These are phyloP conservation scores for Linderniella brevidens DNA, from an alignment of 257 asterid genomes.

Conservation along the genomic window DNA sequence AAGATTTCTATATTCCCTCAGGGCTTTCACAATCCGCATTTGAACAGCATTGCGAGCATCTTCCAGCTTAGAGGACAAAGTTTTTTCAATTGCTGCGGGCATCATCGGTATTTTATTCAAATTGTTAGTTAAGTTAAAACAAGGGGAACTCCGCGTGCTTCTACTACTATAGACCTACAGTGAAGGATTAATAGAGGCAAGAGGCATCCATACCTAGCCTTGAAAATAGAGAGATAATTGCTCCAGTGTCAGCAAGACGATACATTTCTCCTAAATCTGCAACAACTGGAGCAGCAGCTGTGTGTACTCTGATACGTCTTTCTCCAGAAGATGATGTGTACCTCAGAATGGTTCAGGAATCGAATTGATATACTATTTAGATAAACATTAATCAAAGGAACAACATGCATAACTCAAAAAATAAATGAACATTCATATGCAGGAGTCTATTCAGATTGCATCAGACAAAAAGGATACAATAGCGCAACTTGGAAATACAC, in stretches of 20 bases:
- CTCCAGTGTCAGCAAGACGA: slow-evolving; percentile 91
- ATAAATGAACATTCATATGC: slow-evolving; percentile 1
- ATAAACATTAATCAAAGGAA: not conserved
- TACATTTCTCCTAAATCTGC: slow-evolving; percentile 88
- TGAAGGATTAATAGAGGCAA: too few relatives aligned
- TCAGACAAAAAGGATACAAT: slow-evolving; percentile 56
- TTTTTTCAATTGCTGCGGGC: slow-evolving; percentile 86
- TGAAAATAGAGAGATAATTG: slow-evolving; percentile 59
- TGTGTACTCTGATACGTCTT: slow-evolving; percentile 95
- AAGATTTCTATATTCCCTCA: slow-evolving; percentile 83
- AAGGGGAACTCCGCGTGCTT: too few relatives aligned
- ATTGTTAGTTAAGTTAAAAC: slow-evolving; percentile 7
- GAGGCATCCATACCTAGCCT: slow-evolving; percentile 88
- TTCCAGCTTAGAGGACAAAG: slow-evolving; percentile 75
- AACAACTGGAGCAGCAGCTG: slow-evolving; percentile 95
- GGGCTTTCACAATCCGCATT: slow-evolving; percentile 71
- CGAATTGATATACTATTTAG: slow-evolving; percentile 4
- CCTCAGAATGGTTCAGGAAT: slow-evolving; percentile 45
- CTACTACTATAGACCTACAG: too few relatives aligned
- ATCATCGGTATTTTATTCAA: slow-evolving; percentile 8
- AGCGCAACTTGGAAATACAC: slow-evolving; percentile 92
- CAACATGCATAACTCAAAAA: slow-evolving; percentile 6
- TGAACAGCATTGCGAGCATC: slow-evolving; percentile 70
- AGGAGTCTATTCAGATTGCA: not conserved
- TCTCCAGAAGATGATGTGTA: slow-evolving; percentile 97